Evolutionary conservation across 2,329 filamentous ascomycete species (phyloP).

Genomic region (Pseudocercospora pini-densiflorae): DNA sequence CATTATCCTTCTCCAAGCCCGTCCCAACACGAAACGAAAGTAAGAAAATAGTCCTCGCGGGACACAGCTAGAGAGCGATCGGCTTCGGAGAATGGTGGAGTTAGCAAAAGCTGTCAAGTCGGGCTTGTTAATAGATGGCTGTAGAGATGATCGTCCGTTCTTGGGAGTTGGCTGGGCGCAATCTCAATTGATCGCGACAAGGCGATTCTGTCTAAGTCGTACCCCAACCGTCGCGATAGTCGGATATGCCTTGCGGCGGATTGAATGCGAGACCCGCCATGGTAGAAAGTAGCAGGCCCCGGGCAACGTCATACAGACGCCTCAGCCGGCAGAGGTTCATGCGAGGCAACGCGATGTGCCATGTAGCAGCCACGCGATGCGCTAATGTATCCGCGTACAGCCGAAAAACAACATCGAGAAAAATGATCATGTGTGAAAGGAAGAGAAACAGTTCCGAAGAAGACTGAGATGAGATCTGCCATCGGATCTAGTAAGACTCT

Average conservation of each 20-base stretch:
- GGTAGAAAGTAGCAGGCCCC: neutral
- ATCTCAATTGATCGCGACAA: neutral
- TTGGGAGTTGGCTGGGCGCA: neutral
- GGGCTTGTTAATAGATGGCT: neutral
- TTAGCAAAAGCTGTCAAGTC: constrained; percentile 2
- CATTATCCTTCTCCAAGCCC: neutral
- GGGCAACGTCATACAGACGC: constrained; percentile 4
- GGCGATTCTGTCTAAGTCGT: neutral
- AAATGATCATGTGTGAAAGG: neutral
- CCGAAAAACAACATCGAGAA: neutral
- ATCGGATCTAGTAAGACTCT: neutral
- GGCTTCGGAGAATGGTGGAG: constrained; percentile 3
- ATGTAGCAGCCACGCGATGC: constrained; percentile 5
- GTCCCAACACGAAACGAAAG: neutral
- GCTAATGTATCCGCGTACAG: constrained; percentile 5
- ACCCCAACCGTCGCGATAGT: neutral
- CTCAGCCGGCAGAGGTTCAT: neutral
- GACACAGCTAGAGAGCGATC: neutral
- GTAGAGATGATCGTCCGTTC: neutral
- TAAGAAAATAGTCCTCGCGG: neutral
- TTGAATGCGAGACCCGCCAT: neutral
- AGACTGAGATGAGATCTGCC: neutral
- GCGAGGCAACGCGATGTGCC: constrained; percentile 1
- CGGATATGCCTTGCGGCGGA: neutral
- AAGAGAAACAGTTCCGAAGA: neutral